These are phyloP conservation scores for Fraxinus americana DNA, from an alignment of 257 asterid species.

Conservation along the genomic window DNA sequence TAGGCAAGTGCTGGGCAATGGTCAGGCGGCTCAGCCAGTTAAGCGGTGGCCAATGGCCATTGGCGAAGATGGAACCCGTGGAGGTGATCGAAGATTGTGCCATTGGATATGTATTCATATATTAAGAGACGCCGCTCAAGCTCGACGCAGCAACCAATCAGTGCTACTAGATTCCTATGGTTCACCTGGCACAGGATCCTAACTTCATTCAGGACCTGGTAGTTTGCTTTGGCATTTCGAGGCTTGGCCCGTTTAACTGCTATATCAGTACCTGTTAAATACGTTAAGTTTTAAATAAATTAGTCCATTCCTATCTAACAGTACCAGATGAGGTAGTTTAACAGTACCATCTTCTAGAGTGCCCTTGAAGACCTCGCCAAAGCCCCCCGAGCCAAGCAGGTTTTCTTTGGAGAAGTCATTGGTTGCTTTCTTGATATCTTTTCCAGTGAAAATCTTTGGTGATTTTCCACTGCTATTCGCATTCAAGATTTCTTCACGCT, in stretches of 20 bases:
- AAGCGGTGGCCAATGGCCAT: conserved; percentile 29
- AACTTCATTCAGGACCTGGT: conserved; percentile 61
- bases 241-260: conserved; percentile 67
- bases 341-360: conserved; percentile 45
- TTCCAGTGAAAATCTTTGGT: conserved; percentile 55
- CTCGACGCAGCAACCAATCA: conserved; percentile 65
- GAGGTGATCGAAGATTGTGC: conserved; percentile 56
- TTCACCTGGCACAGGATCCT: conserved; percentile 63
- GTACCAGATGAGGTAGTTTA: neutral
- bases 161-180: conserved; percentile 50
- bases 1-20: conserved; percentile 59
- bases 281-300: neutral
- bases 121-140: conserved; percentile 57
- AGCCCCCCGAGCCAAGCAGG: conserved; percentile 60
- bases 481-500: conserved; percentile 57
- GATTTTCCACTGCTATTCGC: conserved; percentile 54
- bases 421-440: conserved; percentile 60
- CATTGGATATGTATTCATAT: conserved; percentile 51
- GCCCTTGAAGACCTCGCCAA: conserved; percentile 70
- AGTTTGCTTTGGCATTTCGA: conserved; percentile 51
- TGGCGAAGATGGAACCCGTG: conserved; percentile 34
- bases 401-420: conserved; percentile 47
- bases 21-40: conserved; percentile 48
- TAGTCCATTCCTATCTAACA: no score
- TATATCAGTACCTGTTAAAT: conserved; percentile 9